phyloP scores from a whole-genome alignment of 169 alveolate species.

The Toxoplasma gondii region DNA sequence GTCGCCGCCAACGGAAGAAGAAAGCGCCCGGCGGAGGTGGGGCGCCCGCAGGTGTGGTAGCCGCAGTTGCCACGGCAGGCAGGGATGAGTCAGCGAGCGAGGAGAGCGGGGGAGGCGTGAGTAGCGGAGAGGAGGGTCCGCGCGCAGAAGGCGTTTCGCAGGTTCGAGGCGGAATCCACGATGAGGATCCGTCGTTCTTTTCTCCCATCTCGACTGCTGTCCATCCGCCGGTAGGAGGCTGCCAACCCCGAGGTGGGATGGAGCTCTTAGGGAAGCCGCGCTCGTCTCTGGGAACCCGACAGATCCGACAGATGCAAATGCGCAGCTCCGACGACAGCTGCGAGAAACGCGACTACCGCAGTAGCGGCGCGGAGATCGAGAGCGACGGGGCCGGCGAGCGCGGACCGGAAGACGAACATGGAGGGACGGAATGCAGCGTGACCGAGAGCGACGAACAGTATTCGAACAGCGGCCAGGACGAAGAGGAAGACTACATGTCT shows the following conservation, averaged over 20 bases:
- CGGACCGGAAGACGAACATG: not conserved
- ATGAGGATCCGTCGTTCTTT: constrained; percentile 2
- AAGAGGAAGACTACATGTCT: not conserved
- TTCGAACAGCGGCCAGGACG: not conserved
- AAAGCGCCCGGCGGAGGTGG: constrained; percentile 26
- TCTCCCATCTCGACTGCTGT: not conserved
- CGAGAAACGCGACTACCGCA: constrained; percentile 1
- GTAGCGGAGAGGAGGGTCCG: constrained; percentile 7
- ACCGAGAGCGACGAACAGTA: constrained; percentile 31
- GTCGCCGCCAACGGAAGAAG: constrained; percentile 57
- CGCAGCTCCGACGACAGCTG: not conserved
- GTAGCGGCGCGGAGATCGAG: constrained; percentile 7
- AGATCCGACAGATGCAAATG: constrained; percentile 18
- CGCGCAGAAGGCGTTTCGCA: not conserved
- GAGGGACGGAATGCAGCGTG: constrained; percentile 5
- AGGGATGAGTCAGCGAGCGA: not conserved
- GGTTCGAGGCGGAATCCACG: not conserved
- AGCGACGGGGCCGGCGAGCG: not conserved
- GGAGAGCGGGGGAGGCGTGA: not conserved
- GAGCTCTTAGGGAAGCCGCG: constrained; percentile 35
- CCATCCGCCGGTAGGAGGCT: constrained; percentile 9
- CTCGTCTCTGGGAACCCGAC: constrained; percentile 33
- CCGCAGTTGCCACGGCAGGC: not conserved
- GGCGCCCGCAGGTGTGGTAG: not conserved
- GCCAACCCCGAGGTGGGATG: constrained; percentile 26